Evolutionary conservation across 2,329 filamentous ascomycete genomes (phyloP), one percentile per base, ranked within the genome.

Genomic region (Claviceps sp.): DNA sequence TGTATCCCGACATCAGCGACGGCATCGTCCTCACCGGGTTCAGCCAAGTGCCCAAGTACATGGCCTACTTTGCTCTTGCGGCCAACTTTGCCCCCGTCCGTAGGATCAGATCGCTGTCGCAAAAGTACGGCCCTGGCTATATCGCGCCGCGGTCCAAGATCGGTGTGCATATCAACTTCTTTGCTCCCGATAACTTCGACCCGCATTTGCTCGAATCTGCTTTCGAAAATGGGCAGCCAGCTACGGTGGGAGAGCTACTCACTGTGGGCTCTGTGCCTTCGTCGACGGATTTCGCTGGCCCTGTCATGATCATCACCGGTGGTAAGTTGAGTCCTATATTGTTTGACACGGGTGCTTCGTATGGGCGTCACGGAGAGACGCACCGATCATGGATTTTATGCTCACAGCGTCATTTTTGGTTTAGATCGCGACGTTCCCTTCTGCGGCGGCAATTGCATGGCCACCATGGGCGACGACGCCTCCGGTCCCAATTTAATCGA

Each of bases 21-120:
- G 78, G 73, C 41, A 69, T 84, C 42, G 65, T 81, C 50, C 69
- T 85, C 6, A 83, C 80, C 1, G 81, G 81, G 1, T 85, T 78
- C 65, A 72, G 73, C 16, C 70, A 72, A 42, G 73, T 74, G 9
- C 54, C 62, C 9, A 61, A 66, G 16, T 83, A 73, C 61, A 52
- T 73, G 11, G 47, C 62, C 1, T 62, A 64, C 13, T 76, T 76
- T 45, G 60, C 67, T 0, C 65, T 75, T 4, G 72, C 68, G 6
- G 71, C 65, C 55, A 73, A 77, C 60, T 71, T 76, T 46, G 65
- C 73, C 45, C 66, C 70, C 16, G 75, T 77, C 22, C 58, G 62
- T 51, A 53, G 60, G 4, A 57, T 67, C 5, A 46, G 57, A 2
- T 16, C 55, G 3, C 60, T 71, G 3, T 56, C 61, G 4, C 37